Evolutionary conservation across 495 filamentous ascomycete genomes (phyloP).

Genomic region (Aspergillus panamensis): DNA sequence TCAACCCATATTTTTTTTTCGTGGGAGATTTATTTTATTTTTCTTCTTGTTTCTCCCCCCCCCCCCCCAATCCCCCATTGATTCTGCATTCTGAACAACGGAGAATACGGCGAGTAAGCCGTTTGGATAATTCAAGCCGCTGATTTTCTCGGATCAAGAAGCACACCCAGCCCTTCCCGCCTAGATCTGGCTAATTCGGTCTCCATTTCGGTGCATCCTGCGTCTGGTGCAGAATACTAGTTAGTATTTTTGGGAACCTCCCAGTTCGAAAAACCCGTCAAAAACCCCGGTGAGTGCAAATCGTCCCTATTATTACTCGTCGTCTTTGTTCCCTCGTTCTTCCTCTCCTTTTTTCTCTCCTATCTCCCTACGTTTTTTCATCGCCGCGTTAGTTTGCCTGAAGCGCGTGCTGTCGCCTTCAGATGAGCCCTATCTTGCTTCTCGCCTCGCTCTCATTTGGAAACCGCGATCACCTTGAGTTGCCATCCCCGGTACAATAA

Average conservation of each 20-base stretch:
- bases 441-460: slow-evolving; percentile 2
- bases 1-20: slow-evolving; percentile 14
- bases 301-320: slow-evolving; percentile 9
- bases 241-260: slow-evolving; percentile 16
- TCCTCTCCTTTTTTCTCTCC: not conserved
- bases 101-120: slow-evolving; percentile 16
- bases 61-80: slow-evolving; percentile 5
- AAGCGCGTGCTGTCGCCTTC: slow-evolving; percentile 12
- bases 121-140: slow-evolving; percentile 15
- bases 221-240: slow-evolving; percentile 12
- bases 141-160: slow-evolving; percentile 9
- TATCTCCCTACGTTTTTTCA: slow-evolving; percentile 2
- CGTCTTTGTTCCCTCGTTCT: not conserved
- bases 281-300: slow-evolving; percentile 18
- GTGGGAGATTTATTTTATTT: not conserved
- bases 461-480: slow-evolving; percentile 3
- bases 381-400: slow-evolving; percentile 8
- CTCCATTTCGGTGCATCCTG: slow-evolving; percentile 12
- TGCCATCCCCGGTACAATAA: not conserved
- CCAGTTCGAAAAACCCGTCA: slow-evolving; percentile 9
- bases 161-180: slow-evolving; percentile 13
- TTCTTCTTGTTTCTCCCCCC: not conserved
- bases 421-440: slow-evolving; percentile 9
- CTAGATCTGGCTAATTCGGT: slow-evolving; percentile 19
- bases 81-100: slow-evolving; percentile 17